Base-by-base conservation (phyloP, 2,329 filamentous ascomycete genomes). In the Nothophoma quercina region DNA sequence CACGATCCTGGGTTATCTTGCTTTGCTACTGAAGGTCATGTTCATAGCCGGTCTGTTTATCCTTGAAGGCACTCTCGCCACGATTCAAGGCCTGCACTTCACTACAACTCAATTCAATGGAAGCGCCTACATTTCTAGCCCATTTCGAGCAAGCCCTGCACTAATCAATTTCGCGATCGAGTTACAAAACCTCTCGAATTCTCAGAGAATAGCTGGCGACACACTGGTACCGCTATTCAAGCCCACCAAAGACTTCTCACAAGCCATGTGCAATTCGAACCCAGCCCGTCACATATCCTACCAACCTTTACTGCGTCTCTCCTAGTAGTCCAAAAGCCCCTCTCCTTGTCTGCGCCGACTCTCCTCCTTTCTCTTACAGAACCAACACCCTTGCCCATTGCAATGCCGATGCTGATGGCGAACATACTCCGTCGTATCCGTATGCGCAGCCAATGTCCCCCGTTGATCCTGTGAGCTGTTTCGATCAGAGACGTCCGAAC, bases 1-100 rank as follows among this genome's bases (percentile, higher is more conserved):
- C 4, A 46, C 43, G 9, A 25, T 38, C 10, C 13, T 32, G 2
- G 43, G 43, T 4, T 13, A 46, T 6, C 19, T 38, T 6, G 5
- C 38, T 5, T 38, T 19, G 5, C 43, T 46, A 3, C 23, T 46
- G 9, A 38, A 30, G 43, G n/a, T 38, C n/a, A 26, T 46, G 22
- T 46, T 46, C 16, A 23, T 23, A 10, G 38, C 43, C 4, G 43
- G 43, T n/a, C 32, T 46, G 6, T 46, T 46, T 33, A 21, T 15
- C 2, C 43, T 46, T 10, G 32, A 46, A 23, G 15, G 12, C n/a
- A 46, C 33, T 5, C 13, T 36, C 4, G 33, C 38, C 15, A 29
- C 19, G 10, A 6, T 38, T 6, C 21, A 23, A 8, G 33, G 26
- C 9, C 16, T 46, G 15, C 43, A 13, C 3, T 22, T 46, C 4